Evolutionary conservation across 176 grass and related monocot genomes (phyloP), one percentile per base, ranked within the genome.

Genomic region (Oryza rufipogon): DNA sequence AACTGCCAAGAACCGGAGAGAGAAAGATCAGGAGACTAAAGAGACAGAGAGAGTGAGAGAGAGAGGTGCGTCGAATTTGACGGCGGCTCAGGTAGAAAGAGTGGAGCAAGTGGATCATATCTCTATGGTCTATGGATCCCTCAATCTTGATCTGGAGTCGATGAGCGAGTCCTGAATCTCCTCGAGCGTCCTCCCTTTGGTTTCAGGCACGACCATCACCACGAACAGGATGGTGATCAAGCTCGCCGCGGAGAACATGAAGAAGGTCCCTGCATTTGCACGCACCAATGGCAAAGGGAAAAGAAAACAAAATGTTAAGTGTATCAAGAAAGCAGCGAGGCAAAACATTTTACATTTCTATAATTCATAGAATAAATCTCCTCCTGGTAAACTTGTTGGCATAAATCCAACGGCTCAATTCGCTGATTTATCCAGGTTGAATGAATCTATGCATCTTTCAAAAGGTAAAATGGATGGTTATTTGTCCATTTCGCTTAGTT

Each of bases 161-260:
- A 91, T 93, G 15, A 91, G 70, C 17, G 91, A 83, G 64, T 66
- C 86, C 70, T 93, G 94, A 8, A 96, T 96, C 84, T 96, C 88
- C 86, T 96, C 94, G 4, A 93, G 82, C 70, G 94, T 89, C n/a
- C 80, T 86, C 54, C 94, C 94, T 89, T 93, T 96, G 20, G 94
- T 96, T 79, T 96, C 94, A 38, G 94, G 94, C 26, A 96, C 94
- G 14, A 89, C 66, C 47, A 34, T 89, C 8, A 84, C 89, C 46
- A 93, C 91, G 32, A 96, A 96, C 5, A 96, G 41, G 77, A 96
- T 32, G 28, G 91, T 93, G 61, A 86, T 19, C 49, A 83, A 75
- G 86, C 91, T 91, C 7, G 85, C 86, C 48, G 80, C 81, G 38
- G 94, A 93, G 77, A 96, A 96, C 78, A 93, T 69, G 58, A 96